Evolutionary conservation across 768 basidiomycete genomes (phyloP).

Genomic region (Lepiota subincarnata): DNA sequence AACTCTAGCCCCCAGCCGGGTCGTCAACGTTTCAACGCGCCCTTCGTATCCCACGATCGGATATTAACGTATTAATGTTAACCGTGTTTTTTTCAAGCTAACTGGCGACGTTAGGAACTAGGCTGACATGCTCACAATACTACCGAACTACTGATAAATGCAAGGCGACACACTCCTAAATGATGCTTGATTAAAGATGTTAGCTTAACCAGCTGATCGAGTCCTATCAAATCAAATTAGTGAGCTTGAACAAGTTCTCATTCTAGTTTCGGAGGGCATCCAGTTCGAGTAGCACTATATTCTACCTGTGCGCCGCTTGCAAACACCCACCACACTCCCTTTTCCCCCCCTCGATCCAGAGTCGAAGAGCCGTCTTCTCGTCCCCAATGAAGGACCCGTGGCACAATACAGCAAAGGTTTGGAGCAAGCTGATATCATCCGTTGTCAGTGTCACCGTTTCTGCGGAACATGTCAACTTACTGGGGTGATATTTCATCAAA

Average conservation of each 20-base stretch:
- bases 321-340: conserved; percentile 16
- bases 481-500: conserved; percentile 63
- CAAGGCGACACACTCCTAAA: too few relatives aligned
- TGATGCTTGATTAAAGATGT: too few relatives aligned
- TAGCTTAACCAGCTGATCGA: not conserved
- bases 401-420: conserved; percentile 47
- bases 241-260: not conserved
- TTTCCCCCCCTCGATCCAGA: conserved; percentile 27
- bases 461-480: conserved; percentile 27
- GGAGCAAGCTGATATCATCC: conserved; percentile 36
- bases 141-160: too few relatives aligned
- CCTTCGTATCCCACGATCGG: conserved; percentile 1
- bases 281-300: conserved; percentile 23
- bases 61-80: too few relatives aligned
- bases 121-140: too few relatives aligned
- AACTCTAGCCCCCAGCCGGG: not conserved
- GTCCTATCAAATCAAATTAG: not conserved
- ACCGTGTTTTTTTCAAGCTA: too few relatives aligned
- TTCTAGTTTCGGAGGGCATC: conserved; percentile 16
- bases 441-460: not conserved
- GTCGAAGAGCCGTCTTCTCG: conserved; percentile 24
- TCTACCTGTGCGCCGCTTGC: conserved; percentile 25
- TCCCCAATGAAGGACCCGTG: conserved; percentile 23
- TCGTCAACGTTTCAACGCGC: not conserved
- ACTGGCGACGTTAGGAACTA: too few relatives aligned